Conservation (phyloP, 257 asterid species). For the Nicotiana attenuata region DNA sequence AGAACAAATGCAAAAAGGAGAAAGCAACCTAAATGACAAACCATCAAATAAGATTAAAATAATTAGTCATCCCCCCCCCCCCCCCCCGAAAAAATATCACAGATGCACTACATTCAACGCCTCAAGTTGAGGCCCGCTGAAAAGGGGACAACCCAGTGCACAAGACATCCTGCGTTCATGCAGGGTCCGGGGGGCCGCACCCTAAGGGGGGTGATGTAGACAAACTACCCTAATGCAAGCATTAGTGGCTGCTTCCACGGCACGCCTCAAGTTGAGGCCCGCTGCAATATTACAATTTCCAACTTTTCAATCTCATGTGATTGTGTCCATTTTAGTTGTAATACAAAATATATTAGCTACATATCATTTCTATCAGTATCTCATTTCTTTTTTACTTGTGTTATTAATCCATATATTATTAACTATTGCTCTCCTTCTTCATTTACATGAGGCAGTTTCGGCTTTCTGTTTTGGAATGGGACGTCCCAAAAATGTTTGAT, state of each 20-base stretch:
- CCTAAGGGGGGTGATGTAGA: no score
- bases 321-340: constrained; percentile 5
- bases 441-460: not conserved
- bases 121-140: not conserved
- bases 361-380: not conserved
- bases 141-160: no score
- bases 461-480: not conserved
- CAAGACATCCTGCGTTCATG: no score
- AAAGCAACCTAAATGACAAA: not conserved
- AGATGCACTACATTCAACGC: not conserved
- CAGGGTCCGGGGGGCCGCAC: no score
- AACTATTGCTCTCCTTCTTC: not conserved
- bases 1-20: not conserved
- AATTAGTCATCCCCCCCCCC: not conserved
- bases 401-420: not conserved
- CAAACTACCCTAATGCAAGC: no score
- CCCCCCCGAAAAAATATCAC: not conserved
- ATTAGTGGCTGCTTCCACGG: no score
- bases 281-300: not conserved
- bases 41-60: not conserved
- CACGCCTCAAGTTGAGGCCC: not conserved
- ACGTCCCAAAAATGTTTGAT: not conserved
- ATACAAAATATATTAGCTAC: not conserved
- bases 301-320: not conserved
- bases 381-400: not conserved